Evolutionary conservation across 2,329 filamentous ascomycete species (phyloP), one percentile per base, ranked within the genome.

Genomic region (Phyllosticta capitalensis): DNA sequence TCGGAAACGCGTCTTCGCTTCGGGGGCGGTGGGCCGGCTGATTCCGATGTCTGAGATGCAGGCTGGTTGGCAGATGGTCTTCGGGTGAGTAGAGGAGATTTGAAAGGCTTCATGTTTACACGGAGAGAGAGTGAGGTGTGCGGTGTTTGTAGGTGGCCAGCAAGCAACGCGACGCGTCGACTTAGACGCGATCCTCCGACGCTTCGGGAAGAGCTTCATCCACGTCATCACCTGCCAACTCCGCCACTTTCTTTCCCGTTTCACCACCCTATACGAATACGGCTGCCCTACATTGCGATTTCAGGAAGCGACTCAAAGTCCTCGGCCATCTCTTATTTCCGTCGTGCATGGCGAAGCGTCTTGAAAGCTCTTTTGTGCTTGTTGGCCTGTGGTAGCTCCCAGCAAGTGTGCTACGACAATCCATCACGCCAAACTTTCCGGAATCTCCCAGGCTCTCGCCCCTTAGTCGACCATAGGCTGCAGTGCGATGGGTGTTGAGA

Each of bases 1-100:
- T 67, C 64, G 50, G 71, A 74, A 33, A 74, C 70, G 54, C 75
- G 71, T 52, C 74, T 70, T 64, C 72, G 76, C 66, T 78, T 78
- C 12, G 65, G 61, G n/a, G 74, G 72, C 54, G 74, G 75, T 26
- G 24, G 38, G n/a, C 38, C 38, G 14, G 38, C n/a, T n/a, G 38
- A n/a, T 58, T 66, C 63, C n/a, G 38, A 24, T 17, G 64, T 58
- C 9, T 68, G 65, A 52, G 63, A 58, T 26, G 61, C 59, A 5
- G 63, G 52, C 17, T 61, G 63, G 26, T 17, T 20, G 1, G 49
- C 51, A 10, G 55, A 24, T 28, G 59, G 56, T 24, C 50, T 63
- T 48, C 68, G 66, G 9, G 67, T 66, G 49, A 74, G 67, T 2
- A 68, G 65, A 2, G 71, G 71, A 51, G 70, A 67, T 38, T 67